These are phyloP conservation scores for Tetradesmus obliquus DNA, from an alignment of 139 green algal genomes.

Conservation along the genomic window DNA sequence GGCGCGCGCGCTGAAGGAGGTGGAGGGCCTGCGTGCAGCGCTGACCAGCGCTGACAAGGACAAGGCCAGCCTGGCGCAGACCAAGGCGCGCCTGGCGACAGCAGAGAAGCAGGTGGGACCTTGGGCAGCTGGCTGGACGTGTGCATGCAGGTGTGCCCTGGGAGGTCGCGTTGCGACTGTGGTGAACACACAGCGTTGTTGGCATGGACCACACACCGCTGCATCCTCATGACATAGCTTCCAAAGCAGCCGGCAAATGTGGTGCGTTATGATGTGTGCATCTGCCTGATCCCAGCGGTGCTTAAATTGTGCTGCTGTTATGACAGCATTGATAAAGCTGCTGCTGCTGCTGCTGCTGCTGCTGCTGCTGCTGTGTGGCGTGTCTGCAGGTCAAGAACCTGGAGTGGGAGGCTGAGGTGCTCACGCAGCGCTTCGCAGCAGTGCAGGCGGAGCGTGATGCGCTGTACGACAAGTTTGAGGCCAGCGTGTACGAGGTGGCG, in stretches of 20 bases:
- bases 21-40: conserved; percentile 74
- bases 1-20: conserved; percentile 84
- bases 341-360: not conserved
- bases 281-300: too few relatives aligned
- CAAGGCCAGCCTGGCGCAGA: conserved; percentile 74
- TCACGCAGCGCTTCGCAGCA: conserved; percentile 79
- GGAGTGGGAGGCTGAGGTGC: conserved; percentile 90
- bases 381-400: conserved; percentile 72
- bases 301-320: not conserved
- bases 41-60: conserved; percentile 87
- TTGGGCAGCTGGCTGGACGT: not conserved
- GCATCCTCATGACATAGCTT: too few relatives aligned
- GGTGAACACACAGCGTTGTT: not conserved
- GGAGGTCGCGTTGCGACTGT: not conserved
- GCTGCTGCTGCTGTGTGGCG: not conserved
- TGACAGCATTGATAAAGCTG: not conserved
- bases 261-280: not conserved
- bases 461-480: conserved; percentile 84
- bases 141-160: not conserved
- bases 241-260: too few relatives aligned
- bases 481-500: conserved; percentile 81
- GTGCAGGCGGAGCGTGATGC: conserved; percentile 80
- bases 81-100: conserved; percentile 80
- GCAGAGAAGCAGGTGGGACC: conserved; percentile 73
- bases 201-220: too few relatives aligned